phyloP scores from a whole-genome alignment of 2,329 filamentous ascomycete genomes.

The Zelopaecilomyces penicillatus region DNA sequence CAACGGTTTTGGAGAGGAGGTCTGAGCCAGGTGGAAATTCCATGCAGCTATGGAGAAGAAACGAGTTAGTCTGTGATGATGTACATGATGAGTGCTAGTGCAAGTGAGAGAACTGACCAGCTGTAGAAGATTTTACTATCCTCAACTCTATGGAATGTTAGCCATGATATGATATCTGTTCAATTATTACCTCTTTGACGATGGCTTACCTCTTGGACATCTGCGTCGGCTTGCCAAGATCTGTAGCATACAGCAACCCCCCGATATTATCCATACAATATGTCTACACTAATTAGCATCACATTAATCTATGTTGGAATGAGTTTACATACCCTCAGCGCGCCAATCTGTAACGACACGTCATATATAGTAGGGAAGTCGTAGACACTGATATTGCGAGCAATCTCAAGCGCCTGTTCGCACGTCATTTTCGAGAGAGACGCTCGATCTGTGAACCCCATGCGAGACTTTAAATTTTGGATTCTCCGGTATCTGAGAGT shows the following conservation, averaged over 20 bases:
- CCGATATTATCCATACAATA: constrained; percentile 32
- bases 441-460: constrained; percentile 25
- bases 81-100: too few species aligned
- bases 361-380: constrained; percentile 33
- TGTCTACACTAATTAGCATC: constrained; percentile 20
- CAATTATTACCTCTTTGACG: too few species aligned
- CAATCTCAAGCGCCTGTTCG: constrained; percentile 36
- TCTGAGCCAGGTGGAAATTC: constrained; percentile 20
- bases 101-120: too few species aligned
- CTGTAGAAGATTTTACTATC: too few species aligned
- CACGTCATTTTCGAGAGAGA: constrained; percentile 33
- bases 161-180: too few species aligned
- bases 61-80: too few species aligned
- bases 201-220: constrained; percentile 26
- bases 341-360: constrained; percentile 26
- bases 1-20: constrained; percentile 25
- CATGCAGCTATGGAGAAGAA: constrained; percentile 17
- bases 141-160: too few species aligned
- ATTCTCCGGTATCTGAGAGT: constrained; percentile 28
- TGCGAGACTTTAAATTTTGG: constrained; percentile 18
- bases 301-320: too few species aligned
- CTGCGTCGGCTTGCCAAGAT: constrained; percentile 22
- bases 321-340: too few species aligned
- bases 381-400: constrained; percentile 22
- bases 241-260: constrained; percentile 27